These are phyloP conservation scores for Ascodesmis nigricans DNA, from an alignment of 495 filamentous ascomycete species.

Conservation along the genomic window DNA sequence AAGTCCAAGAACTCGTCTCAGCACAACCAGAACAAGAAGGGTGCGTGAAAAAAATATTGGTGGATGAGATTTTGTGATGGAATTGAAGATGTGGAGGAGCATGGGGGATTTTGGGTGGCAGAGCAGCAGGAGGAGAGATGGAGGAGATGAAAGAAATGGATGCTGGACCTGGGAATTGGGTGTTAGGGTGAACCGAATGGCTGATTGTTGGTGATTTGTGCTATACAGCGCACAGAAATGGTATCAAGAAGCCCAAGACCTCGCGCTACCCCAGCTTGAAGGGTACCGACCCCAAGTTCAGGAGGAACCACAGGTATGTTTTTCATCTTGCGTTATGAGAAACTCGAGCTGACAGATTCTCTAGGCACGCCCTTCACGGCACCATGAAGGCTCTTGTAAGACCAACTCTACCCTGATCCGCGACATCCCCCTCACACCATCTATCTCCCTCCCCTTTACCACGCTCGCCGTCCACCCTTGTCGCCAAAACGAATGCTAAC, in stretches of 20 bases:
- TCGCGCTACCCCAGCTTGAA: conserved; percentile 95
- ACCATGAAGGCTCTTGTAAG: conserved; percentile 94
- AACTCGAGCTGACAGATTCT: not conserved
- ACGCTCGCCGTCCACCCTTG: not conserved
- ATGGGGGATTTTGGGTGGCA: conserved; percentile 6
- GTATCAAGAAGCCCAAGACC: conserved; percentile 99
- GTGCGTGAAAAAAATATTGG: too few relatives aligned
- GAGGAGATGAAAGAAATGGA: too few relatives aligned
- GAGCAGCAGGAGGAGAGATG: too few relatives aligned
- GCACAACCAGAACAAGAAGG: conserved; percentile 93
- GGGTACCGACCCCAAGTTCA: conserved; percentile 98
- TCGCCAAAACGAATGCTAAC: conserved; percentile 26
- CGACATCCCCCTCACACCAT: conserved; percentile 1
- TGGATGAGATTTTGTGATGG: too few relatives aligned
- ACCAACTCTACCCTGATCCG: conserved; percentile 15
- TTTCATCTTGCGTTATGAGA: not conserved
- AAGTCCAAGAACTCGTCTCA: conserved; percentile 98
- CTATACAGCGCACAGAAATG: conserved; percentile 25
- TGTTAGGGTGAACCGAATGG: too few relatives aligned
- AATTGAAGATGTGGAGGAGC: not conserved
- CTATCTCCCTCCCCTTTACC: too few relatives aligned
- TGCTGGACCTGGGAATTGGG: too few relatives aligned
- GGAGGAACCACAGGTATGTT: conserved; percentile 69
- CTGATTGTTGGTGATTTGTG: too few relatives aligned
- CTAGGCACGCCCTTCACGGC: conserved; percentile 77